phyloP scores from a whole-genome alignment of 176 grass and related monocot genomes.

The Puccinellia tenuiflora region DNA sequence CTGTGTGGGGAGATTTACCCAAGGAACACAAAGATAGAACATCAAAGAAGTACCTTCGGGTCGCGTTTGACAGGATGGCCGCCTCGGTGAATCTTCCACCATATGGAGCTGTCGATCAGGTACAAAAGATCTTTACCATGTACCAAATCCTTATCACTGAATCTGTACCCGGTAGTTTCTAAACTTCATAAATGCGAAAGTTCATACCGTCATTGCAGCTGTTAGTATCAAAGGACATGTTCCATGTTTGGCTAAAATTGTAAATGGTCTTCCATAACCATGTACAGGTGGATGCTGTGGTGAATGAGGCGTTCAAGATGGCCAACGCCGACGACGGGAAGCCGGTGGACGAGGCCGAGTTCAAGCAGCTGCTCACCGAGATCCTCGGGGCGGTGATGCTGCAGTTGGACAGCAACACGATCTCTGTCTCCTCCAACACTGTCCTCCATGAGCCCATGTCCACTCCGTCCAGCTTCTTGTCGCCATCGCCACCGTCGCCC shows the following conservation, averaged over 20 bases:
- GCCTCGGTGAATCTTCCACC: slow-evolving; percentile 56
- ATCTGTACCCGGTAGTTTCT: background rate
- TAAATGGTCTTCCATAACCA: background rate
- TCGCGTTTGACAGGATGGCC: slow-evolving; percentile 58
- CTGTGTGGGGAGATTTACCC: slow-evolving; percentile 45
- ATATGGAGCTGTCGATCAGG: slow-evolving; percentile 67
- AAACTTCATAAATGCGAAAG: too few relatives aligned
- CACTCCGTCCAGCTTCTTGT: slow-evolving; percentile 39
- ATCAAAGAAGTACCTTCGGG: slow-evolving; percentile 46
- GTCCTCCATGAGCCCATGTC: slow-evolving; percentile 72
- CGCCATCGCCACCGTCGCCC: slow-evolving; percentile 14
- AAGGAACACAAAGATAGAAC: slow-evolving; percentile 51
- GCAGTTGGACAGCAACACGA: slow-evolving; percentile 61
- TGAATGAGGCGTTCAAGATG: slow-evolving; percentile 67
- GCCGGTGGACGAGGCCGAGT: slow-evolving; percentile 53
- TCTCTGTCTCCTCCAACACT: slow-evolving; percentile 58
- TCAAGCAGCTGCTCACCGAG: slow-evolving; percentile 71
- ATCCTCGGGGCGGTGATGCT: slow-evolving; percentile 78
- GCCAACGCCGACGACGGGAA: slow-evolving; percentile 43
- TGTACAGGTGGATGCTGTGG: slow-evolving; percentile 54
- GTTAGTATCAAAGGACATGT: background rate
- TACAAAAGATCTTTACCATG: too few relatives aligned
- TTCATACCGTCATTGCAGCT: background rate
- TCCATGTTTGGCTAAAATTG: background rate
- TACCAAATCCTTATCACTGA: too few relatives aligned